These are phyloP conservation scores for Theobroma cacao DNA, from an alignment of 345 rosid genomes.

Conservation along the genomic window DNA sequence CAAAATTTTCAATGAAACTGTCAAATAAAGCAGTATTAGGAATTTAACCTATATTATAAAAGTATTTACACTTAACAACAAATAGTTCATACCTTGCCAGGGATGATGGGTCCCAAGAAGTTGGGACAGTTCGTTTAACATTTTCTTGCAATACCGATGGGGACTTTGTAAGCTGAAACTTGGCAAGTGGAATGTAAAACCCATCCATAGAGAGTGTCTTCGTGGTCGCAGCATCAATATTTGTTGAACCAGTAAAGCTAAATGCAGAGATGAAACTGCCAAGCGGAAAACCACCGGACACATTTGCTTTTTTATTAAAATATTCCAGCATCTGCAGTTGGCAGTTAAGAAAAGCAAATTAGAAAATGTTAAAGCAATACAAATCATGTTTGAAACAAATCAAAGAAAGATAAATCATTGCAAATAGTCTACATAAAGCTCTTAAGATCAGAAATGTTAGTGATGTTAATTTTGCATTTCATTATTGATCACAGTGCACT, in stretches of 20 bases:
- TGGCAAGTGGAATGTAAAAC: constrained; percentile 55
- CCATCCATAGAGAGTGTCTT: constrained; percentile 69
- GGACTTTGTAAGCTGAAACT: constrained; percentile 44
- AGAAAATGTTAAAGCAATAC: not conserved
- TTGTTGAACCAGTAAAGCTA: constrained; percentile 59
- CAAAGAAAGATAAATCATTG: not conserved
- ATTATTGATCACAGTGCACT: not conserved
- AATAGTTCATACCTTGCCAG: constrained; percentile 50
- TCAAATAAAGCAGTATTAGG: constrained; percentile 25
- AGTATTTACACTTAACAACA: constrained; percentile 1
- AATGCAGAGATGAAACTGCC: constrained; percentile 71
- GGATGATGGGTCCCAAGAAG: constrained; percentile 60
- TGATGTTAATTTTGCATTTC: not conserved
- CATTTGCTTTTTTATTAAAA: constrained; percentile 49
- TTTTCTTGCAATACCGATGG: constrained; percentile 45
- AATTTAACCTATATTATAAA: not conserved
- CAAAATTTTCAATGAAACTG: constrained; percentile 74
- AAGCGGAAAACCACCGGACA: constrained; percentile 47
- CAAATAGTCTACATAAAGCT: not conserved
- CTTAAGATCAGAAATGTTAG: not conserved
- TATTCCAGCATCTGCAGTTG: constrained; percentile 60
- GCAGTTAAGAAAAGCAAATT: constrained; percentile 5
- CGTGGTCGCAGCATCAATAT: constrained; percentile 52
- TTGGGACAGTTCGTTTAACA: constrained; percentile 50
- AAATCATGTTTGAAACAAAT: not conserved